These are phyloP conservation scores for Brassica cretica DNA, from an alignment of 345 rosid species.

Conservation along the genomic window DNA sequence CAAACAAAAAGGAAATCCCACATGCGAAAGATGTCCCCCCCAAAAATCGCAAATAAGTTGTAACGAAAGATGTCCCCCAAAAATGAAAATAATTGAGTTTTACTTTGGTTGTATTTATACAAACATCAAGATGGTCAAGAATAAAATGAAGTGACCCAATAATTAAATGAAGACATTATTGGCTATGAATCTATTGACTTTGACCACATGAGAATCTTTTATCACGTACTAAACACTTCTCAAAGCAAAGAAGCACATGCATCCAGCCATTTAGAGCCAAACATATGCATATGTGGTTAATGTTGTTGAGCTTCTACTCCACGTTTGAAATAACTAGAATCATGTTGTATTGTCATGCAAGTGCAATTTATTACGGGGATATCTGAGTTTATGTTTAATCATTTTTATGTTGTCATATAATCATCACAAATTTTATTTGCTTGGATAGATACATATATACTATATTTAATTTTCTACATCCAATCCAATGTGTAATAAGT, in stretches of 20 bases:
- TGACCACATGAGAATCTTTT: slow-evolving; percentile 33
- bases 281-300: slow-evolving; percentile 36
- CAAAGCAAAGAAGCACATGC: slow-evolving; percentile 37
- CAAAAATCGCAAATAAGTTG: too few relatives aligned
- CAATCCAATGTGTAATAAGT: too few relatives aligned
- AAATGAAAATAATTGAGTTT: background rate
- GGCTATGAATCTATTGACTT: slow-evolving; percentile 23
- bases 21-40: too few relatives aligned
- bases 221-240: slow-evolving; percentile 30
- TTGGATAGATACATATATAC: too few relatives aligned
- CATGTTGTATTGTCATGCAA: too few relatives aligned
- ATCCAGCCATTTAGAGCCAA: slow-evolving; percentile 23
- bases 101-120: background rate
- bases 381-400: too few relatives aligned
- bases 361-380: too few relatives aligned
- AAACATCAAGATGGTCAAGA: background rate
- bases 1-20: too few relatives aligned
- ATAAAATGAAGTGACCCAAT: slow-evolving; percentile 8
- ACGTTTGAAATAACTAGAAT: background rate
- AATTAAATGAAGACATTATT: slow-evolving; percentile 26
- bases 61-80: background rate
- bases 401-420: too few relatives aligned
- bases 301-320: slow-evolving; percentile 37
- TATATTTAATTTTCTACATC: too few relatives aligned
- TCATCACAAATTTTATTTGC: too few relatives aligned